Conservation (phyloP, 805 yeast genomes). For the Candida pini region DNA sequence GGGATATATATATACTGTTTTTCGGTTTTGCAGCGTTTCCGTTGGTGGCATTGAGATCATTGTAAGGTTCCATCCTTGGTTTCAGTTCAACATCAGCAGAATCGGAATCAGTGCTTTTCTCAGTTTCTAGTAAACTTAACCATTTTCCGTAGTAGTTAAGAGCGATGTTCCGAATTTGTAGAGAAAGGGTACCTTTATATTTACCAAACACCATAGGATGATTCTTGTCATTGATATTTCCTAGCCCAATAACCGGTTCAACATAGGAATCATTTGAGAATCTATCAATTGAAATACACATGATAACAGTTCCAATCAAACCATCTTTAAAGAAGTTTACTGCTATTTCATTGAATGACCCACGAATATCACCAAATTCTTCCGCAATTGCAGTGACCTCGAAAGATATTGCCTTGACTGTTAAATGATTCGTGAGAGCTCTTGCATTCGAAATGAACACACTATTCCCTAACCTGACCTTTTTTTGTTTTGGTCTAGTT, state of each 20-base stretch:
- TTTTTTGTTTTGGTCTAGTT: constrained; percentile 5
- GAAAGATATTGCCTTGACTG: constrained; percentile 11
- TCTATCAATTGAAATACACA: constrained; percentile 9
- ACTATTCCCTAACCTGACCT: constrained; percentile 22
- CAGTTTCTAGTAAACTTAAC: constrained; percentile 39
- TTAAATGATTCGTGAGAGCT: constrained; percentile 8
- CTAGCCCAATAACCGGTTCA: constrained; percentile 29
- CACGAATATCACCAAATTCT: constrained; percentile 30
- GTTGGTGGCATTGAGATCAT: too few relatives aligned
- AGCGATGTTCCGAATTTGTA: constrained; percentile 41
- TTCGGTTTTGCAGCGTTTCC: constrained; percentile 4
- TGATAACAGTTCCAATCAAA: constrained; percentile 8
- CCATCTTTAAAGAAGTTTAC: constrained; percentile 13
- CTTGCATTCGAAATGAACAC: constrained; percentile 16
- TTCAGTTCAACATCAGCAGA: constrained; percentile 5
- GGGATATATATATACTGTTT: constrained; percentile 22
- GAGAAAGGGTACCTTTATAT: constrained; percentile 32
- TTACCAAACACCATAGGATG: constrained; percentile 38
- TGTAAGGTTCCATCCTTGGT: neutral
- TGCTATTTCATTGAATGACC: constrained; percentile 12
- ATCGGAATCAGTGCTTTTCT: neutral
- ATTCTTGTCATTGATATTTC: constrained; percentile 28
- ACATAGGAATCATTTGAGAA: neutral
- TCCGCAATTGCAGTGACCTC: constrained; percentile 17
- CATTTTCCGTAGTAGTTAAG: constrained; percentile 59